Conservation (phyloP, 2,329 filamentous ascomycete species). For the Hirsutella minnesotensis region DNA sequence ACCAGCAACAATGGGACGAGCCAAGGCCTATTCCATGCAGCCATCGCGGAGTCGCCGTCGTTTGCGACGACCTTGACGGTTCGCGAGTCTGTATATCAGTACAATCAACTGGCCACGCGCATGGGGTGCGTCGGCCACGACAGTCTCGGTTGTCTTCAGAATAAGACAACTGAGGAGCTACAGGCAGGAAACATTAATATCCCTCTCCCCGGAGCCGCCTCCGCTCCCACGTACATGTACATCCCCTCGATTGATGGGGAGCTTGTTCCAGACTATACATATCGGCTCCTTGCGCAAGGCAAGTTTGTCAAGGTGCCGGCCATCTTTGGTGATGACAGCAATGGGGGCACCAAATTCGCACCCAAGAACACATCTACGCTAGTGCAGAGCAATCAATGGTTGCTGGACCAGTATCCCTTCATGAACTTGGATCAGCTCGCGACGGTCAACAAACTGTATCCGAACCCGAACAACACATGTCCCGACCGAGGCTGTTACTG, state of each 20-base stretch:
- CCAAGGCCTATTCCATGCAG: constrained; percentile 37
- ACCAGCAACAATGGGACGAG: constrained; percentile 39
- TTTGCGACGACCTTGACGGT: constrained; percentile 36
- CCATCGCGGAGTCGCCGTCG: constrained; percentile 37
- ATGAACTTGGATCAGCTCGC: constrained; percentile 18
- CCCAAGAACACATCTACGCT: constrained; percentile 19
- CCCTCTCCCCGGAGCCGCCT: constrained; percentile 13
- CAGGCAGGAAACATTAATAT: constrained; percentile 29
- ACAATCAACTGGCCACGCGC: constrained; percentile 32
- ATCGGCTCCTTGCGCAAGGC: constrained; percentile 33
- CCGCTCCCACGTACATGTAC: constrained; percentile 38
- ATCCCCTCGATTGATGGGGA: constrained; percentile 41
- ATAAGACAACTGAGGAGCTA: constrained; percentile 26
- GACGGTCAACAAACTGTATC: constrained; percentile 21
- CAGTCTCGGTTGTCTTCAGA: constrained; percentile 33
- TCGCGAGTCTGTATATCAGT: constrained; percentile 38
- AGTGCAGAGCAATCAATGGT: constrained; percentile 18
- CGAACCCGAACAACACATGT: constrained; percentile 21
- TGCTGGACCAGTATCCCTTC: constrained; percentile 21
- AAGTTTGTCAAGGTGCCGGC: constrained; percentile 41
- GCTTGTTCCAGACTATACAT: constrained; percentile 38
- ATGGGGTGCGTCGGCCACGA: constrained; percentile 26
- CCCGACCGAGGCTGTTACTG: constrained; percentile 21
- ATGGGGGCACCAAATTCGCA: constrained; percentile 25
- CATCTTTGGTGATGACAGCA: constrained; percentile 29